These are phyloP conservation scores for Penicillium sumatraense DNA, from an alignment of 2,329 filamentous ascomycete species.

Conservation along the genomic window DNA sequence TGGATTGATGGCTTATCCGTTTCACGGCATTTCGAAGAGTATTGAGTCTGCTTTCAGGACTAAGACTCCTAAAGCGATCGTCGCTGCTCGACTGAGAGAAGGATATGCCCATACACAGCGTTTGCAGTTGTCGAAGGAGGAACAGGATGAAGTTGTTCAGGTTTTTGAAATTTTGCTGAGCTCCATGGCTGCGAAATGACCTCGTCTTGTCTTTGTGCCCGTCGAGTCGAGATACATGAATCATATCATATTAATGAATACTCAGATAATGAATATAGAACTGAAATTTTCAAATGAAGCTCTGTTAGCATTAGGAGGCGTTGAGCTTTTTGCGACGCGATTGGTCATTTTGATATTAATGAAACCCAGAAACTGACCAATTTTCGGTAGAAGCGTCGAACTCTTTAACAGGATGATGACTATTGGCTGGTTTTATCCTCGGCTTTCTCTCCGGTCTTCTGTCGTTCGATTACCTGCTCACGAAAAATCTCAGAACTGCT, in stretches of 20 bases:
- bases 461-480: not conserved
- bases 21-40: slow-evolving; percentile 28
- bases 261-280: not conserved
- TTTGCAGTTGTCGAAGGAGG: slow-evolving; percentile 21
- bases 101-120: slow-evolving; percentile 18
- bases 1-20: slow-evolving; percentile 28
- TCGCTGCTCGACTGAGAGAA: slow-evolving; percentile 18
- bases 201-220: no score
- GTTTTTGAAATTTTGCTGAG: slow-evolving; percentile 20
- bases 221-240: no score
- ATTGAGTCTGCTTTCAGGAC: slow-evolving; percentile 25
- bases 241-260: not conserved
- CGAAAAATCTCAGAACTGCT: not conserved
- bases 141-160: slow-evolving; percentile 16
- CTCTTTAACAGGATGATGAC: no score
- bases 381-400: no score
- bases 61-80: slow-evolving; percentile 24
- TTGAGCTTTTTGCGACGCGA: not conserved
- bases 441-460: not conserved
- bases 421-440: not conserved
- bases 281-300: not conserved
- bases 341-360: not conserved
- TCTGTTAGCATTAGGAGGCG: not conserved
- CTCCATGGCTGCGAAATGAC: slow-evolving; percentile 4
- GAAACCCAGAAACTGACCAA: no score